Conservation (phyloP, 345 rosid genomes). For the Punica granatum region DNA sequence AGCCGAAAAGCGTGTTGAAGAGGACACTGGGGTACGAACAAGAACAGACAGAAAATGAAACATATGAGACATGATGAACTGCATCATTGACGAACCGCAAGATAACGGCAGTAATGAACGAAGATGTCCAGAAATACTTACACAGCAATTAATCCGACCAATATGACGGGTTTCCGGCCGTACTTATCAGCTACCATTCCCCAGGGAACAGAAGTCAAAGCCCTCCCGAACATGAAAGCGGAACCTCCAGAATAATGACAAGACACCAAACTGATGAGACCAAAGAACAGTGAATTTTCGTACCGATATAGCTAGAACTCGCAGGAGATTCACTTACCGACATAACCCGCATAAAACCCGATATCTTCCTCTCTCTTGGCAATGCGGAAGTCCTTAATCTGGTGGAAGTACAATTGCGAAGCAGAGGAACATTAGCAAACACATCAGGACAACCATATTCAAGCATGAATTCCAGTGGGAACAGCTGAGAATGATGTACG, state of each 20-base stretch:
- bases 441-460: background rate
- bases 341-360: constrained; percentile 69
- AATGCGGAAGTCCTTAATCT: constrained; percentile 56
- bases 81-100: background rate
- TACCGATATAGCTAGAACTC: background rate
- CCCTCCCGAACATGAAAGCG: constrained; percentile 85
- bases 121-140: constrained; percentile 20
- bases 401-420: constrained; percentile 9
- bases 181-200: constrained; percentile 71
- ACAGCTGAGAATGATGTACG: background rate
- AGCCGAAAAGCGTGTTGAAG: constrained; percentile 61
- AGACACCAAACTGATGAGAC: background rate
- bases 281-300: background rate
- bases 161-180: constrained; percentile 71
- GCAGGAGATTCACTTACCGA: constrained; percentile 29
- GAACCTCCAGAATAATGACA: constrained; percentile 34
- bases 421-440: background rate
- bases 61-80: background rate
- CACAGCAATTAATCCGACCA: constrained; percentile 47
- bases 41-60: background rate
- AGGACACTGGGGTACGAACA: constrained; percentile 32
- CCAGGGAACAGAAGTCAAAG: constrained; percentile 66
- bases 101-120: background rate
- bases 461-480: background rate
- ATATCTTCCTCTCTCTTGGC: constrained; percentile 64